phyloP scores from a whole-genome alignment of 352 stramenopile species.

The Globisporangium emineosum region DNA sequence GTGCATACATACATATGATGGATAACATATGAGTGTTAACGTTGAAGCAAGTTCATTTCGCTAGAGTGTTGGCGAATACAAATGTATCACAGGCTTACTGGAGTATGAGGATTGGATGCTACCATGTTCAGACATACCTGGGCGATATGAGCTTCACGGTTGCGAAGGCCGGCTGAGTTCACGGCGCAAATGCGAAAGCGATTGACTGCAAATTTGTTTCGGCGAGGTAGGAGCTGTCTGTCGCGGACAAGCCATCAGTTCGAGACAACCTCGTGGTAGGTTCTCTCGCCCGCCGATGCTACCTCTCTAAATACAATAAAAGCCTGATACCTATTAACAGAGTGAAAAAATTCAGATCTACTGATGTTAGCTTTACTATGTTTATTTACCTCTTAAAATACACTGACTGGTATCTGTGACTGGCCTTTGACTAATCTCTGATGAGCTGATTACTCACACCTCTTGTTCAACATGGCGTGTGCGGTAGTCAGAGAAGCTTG shows the following conservation, averaged over 20 bases:
- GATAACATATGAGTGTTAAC: not conserved
- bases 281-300: not conserved
- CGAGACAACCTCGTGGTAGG: not conserved
- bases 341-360: not conserved
- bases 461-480: constrained; percentile 4
- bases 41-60: no score
- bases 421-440: not conserved
- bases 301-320: not conserved
- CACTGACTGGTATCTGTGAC: not conserved
- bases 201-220: not conserved
- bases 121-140: not conserved
- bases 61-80: no score
- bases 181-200: not conserved
- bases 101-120: not conserved
- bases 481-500: not conserved
- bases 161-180: not conserved
- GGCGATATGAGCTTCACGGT: not conserved
- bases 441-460: constrained; percentile 2
- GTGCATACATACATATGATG: not conserved
- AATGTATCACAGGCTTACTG: no score
- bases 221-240: not conserved
- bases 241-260: not conserved
- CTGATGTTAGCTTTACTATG: not conserved
- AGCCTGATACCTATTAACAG: not conserved
- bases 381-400: not conserved